Evolutionary conservation across 78 protist species (phyloP).

Genomic region (Emiliania huxleyi): DNA sequence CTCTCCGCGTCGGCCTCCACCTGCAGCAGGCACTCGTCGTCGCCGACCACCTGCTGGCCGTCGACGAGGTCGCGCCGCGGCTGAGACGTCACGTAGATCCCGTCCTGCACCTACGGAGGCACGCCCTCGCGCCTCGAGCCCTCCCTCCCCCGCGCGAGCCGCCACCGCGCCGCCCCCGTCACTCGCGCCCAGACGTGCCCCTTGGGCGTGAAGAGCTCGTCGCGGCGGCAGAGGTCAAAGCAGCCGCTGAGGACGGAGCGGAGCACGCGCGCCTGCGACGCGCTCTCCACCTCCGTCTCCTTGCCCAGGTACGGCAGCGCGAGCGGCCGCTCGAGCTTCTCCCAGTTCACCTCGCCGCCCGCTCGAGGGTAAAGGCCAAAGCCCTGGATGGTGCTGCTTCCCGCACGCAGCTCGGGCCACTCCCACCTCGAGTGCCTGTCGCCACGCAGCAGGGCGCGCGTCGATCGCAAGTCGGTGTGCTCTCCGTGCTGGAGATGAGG

Average conservation of each 20-base stretch:
- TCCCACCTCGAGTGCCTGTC: not conserved
- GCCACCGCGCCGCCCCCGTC: too few species aligned
- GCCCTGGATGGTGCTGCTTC: not conserved
- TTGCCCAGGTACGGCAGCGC: not conserved
- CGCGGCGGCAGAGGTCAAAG: not conserved
- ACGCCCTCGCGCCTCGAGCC: too few species aligned
- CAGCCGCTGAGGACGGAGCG: not conserved
- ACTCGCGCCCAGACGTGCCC: not conserved
- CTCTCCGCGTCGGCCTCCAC: not conserved
- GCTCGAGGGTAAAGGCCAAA: not conserved
- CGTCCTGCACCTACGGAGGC: conserved; percentile 27
- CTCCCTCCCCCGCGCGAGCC: too few species aligned
- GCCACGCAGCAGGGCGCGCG: too few species aligned
- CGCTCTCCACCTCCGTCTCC: conserved; percentile 7
- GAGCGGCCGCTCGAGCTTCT: not conserved
- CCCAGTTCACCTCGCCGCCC: not conserved
- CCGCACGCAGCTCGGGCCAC: not conserved
- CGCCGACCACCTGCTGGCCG: too few species aligned
- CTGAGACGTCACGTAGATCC: not conserved
- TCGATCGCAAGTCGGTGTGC: too few species aligned
- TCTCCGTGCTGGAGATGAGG: too few species aligned
- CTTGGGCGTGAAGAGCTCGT: not conserved
- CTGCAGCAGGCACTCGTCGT: too few species aligned
- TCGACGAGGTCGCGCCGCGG: not conserved
- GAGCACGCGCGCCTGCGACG: not conserved